phyloP scores from a whole-genome alignment of 2,329 filamentous ascomycete species.

The Fusarium citri region DNA sequence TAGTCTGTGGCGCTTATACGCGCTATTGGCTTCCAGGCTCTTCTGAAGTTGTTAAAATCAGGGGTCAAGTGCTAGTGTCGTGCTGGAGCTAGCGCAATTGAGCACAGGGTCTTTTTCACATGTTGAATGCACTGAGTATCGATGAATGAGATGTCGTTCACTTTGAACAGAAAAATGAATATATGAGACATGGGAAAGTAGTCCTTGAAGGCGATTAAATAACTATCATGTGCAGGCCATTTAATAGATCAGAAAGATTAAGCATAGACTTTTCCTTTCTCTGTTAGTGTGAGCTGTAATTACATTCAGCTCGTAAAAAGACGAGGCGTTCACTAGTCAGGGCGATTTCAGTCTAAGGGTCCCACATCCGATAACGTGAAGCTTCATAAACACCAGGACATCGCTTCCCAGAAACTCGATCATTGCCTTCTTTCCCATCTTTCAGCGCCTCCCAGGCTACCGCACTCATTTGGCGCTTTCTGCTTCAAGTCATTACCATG shows the following conservation, averaged over 20 bases:
- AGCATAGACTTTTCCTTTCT: no score
- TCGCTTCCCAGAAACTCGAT: neutral
- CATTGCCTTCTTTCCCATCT: neutral
- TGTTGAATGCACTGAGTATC: neutral
- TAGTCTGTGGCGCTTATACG: neutral
- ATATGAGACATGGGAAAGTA: no score
- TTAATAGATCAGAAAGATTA: no score
- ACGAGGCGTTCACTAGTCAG: neutral
- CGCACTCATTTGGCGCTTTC: neutral
- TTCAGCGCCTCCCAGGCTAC: no score
- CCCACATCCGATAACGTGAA: neutral
- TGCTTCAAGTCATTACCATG: neutral
- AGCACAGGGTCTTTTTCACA: neutral
- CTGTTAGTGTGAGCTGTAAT: neutral
- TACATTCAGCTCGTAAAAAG: neutral
- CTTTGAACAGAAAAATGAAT: no score
- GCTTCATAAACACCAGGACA: neutral
- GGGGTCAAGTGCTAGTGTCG: neutral
- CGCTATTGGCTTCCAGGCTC: neutral
- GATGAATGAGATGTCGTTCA: no score
- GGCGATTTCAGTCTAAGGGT: neutral
- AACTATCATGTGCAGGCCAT: no score
- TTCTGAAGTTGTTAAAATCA: neutral
- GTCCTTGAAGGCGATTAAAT: no score
- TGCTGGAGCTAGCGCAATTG: neutral